Conservation (phyloP, 108 stramenopile species). For the Ochromonas danica region DNA sequence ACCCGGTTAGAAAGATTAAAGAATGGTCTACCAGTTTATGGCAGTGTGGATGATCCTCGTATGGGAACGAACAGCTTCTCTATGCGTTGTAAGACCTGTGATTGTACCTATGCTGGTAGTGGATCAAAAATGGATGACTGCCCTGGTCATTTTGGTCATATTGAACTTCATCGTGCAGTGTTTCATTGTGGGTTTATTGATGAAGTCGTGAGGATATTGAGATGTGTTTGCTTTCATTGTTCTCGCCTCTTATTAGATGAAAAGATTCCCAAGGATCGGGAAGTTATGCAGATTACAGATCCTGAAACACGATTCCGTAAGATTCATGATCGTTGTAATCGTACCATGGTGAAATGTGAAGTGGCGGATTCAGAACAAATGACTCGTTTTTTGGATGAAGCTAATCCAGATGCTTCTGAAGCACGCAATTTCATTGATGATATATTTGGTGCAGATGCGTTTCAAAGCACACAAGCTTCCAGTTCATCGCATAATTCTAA, state of each 20-base stretch:
- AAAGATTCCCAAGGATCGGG: constrained; percentile 41
- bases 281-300: neutral
- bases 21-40: constrained; percentile 88
- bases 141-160: constrained; percentile 97
- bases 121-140: constrained; percentile 68
- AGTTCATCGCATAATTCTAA: neutral
- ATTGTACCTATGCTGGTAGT: constrained; percentile 53
- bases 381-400: neutral
- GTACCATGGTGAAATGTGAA: neutral
- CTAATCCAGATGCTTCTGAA: neutral
- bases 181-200: constrained; percentile 94
- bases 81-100: constrained; percentile 51
- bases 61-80: constrained; percentile 67
- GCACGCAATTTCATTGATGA: neutral
- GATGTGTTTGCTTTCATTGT: constrained; percentile 93
- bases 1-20: constrained; percentile 66
- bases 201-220: constrained; percentile 74
- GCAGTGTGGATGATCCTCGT: constrained; percentile 93
- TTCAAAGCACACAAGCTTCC: neutral
- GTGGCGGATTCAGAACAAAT: neutral
- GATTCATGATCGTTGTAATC: constrained; percentile 12
- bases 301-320: constrained; percentile 6
- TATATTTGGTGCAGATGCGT: neutral
- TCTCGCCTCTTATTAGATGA: constrained; percentile 67
- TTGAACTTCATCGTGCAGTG: constrained; percentile 64